Conservation (phyloP, 495 filamentous ascomycete species). For the Annulohypoxylon maeteangense region DNA sequence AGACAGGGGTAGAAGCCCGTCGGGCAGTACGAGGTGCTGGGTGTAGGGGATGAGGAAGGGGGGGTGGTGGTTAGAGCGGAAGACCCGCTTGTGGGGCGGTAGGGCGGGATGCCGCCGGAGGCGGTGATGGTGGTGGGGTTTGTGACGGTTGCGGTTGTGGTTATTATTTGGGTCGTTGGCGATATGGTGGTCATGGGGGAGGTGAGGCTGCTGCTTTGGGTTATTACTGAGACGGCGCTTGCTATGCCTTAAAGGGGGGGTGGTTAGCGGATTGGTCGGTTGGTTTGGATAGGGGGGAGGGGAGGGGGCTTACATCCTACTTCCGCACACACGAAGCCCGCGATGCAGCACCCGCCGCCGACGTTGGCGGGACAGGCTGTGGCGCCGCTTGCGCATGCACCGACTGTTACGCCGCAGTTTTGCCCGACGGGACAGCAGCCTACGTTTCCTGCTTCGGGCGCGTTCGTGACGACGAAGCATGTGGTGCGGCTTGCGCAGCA, state of each 20-base stretch:
- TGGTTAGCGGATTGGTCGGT: too few species aligned
- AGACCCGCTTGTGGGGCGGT: constrained; percentile 38
- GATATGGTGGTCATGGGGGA: constrained; percentile 22
- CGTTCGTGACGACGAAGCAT: constrained; percentile 67
- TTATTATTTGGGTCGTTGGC: constrained; percentile 47
- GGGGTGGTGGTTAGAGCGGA: not conserved
- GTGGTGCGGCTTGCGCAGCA: constrained; percentile 77
- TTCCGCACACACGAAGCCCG: constrained; percentile 79
- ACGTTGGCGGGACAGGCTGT: constrained; percentile 71
- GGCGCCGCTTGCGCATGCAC: constrained; percentile 70
- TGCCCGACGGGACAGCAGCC: constrained; percentile 85
- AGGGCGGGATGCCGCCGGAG: constrained; percentile 51
- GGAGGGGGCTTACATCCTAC: constrained; percentile 75
- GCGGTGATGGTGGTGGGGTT: constrained; percentile 38
- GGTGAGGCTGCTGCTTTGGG: constrained; percentile 53
- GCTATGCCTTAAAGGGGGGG: too few species aligned
- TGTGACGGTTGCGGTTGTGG: constrained; percentile 53
- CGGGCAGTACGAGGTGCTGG: constrained; percentile 60
- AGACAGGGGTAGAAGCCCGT: constrained; percentile 68
- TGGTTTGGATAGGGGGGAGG: not conserved
- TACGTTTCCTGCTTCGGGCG: constrained; percentile 79
- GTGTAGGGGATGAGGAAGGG: constrained; percentile 29
- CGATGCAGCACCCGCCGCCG: constrained; percentile 90
- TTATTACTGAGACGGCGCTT: constrained; percentile 55
- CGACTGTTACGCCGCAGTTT: constrained; percentile 73